Percentiles rank a stretch among this genome's conserved stretches.
These are phyloP conservation scores for Berberis vulgaris DNA, from an alignment of 164 flowering plant genomes.

Conservation along the genomic window DNA sequence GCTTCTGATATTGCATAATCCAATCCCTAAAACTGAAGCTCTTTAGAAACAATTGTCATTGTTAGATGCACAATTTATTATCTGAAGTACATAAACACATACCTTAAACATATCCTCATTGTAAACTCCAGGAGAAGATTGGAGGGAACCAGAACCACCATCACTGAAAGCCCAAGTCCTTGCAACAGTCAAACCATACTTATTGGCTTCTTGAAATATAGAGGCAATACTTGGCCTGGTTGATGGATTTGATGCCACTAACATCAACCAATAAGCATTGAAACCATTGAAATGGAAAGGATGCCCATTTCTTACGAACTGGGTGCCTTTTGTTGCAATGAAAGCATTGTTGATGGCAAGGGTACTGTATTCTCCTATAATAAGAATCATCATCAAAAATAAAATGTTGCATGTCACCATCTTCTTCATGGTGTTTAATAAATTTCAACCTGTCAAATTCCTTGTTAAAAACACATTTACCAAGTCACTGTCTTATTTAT, in stretches of 20 bases:
- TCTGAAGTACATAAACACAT: background rate
- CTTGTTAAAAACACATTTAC: too few species aligned
- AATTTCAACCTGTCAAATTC: too few species aligned
- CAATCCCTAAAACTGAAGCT: slow-evolving; percentile 29
- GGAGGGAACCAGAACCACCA: slow-evolving; percentile 39
- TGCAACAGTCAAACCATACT: slow-evolving; percentile 32
- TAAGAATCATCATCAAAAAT: too few species aligned
- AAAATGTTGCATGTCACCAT: too few species aligned
- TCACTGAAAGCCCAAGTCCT: slow-evolving; percentile 69
- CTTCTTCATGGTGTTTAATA: too few species aligned
- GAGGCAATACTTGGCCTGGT: slow-evolving; percentile 24
- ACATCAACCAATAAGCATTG: slow-evolving; percentile 40
- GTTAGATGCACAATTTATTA: background rate
- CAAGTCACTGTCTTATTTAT: too few species aligned
- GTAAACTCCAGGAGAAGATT: slow-evolving; percentile 40
- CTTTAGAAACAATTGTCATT: background rate
- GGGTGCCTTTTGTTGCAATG: slow-evolving; percentile 16
- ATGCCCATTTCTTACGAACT: slow-evolving; percentile 14
- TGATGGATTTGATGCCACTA: slow-evolving; percentile 32
- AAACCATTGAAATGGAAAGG: slow-evolving; percentile 21
- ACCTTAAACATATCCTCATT: slow-evolving; percentile 48
- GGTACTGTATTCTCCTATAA: too few species aligned
- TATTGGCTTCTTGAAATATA: slow-evolving; percentile 32
- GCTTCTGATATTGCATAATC: slow-evolving; percentile 62
- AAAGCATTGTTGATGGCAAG: background rate